Percentiles rank a stretch among this genome's conserved stretches.
phyloP scores from a whole-genome alignment of 139 green algal species.

The Eudorina sp. region DNA sequence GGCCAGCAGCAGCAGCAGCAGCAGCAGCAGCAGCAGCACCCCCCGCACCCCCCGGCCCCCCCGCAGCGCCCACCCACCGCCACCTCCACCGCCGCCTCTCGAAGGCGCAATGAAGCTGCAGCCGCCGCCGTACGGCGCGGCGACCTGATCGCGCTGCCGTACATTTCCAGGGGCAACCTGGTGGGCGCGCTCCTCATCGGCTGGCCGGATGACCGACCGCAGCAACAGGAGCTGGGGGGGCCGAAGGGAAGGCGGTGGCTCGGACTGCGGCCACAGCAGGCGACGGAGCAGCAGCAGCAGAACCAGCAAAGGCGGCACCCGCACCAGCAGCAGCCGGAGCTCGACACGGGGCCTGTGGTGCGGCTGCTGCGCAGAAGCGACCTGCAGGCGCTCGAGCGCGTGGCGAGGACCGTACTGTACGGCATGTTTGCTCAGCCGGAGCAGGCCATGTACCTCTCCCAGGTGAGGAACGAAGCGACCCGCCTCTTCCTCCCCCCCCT shows the following conservation, averaged over 20 bases:
- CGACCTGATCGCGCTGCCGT: slow-evolving; percentile 2
- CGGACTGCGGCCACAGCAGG: not conserved
- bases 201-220: not conserved
- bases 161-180: not conserved
- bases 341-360: too few species aligned
- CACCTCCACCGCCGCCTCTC: not conserved
- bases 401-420: not conserved
- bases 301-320: not conserved
- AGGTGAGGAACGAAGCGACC: too few species aligned
- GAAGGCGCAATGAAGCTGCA: too few species aligned
- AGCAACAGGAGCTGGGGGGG: too few species aligned
- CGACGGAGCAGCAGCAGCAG: not conserved
- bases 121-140: not conserved
- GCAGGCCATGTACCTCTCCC: not conserved
- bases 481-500: too few species aligned
- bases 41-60: not conserved
- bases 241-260: not conserved
- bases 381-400: not conserved
- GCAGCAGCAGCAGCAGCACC: too few species aligned
- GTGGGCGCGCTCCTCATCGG: not conserved
- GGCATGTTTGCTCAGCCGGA: slow-evolving; percentile 16
- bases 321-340: not conserved
- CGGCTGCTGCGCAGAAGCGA: not conserved
- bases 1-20: too few species aligned
- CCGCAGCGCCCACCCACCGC: too few species aligned